Evolutionary conservation across 352 stramenopile species (phyloP), one percentile per base, ranked within the genome.

Genomic region (Phytophthora idaei): DNA sequence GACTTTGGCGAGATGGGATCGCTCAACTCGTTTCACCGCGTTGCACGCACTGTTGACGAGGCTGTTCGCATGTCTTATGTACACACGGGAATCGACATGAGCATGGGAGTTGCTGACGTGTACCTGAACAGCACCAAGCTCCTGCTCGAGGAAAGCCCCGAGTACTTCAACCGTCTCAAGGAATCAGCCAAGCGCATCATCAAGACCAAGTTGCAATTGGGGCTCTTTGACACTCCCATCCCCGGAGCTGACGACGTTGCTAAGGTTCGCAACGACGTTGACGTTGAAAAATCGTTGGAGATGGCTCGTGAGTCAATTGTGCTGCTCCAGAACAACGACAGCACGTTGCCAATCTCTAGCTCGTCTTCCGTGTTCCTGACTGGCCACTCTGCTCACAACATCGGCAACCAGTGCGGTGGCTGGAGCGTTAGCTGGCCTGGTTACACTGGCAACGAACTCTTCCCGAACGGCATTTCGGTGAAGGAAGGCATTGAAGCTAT

Each of bases 1-100:
- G 92, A 98, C 59, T 98, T 94, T 67, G 72, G 69, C 10, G 92
- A 97, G 73, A 97, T 98, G 29, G 82, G 87, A 27, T 96, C 97
- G 45, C 56, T 96, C 1, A 65, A 81, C 44, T 49, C 53, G 10
- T 87, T 71, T 55, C 81, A 89, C 29, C 76, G 74, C 12, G 57
- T 89, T 10, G 81, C 78, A 15, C 44, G 42, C 14, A 67, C 37
- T 12, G 12, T 66, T 10, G 61, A 76, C 3, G 72, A 90, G 9
- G 85, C 90, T 4, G 67, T 91, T 1, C 71, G 74, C 9, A 74
- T 91, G 46, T 72, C 84, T 29, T 80, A 97, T 28, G 34, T 53
- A 27, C 78, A 91, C 60, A 92, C 87, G 21, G 78, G 74, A 12
- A 80, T 98, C 31, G 92, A 98, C 56, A 95, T 98, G 83, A 94